These are phyloP conservation scores for Scutellaria barbata DNA, from an alignment of 257 asterid species.

Conservation along the genomic window DNA sequence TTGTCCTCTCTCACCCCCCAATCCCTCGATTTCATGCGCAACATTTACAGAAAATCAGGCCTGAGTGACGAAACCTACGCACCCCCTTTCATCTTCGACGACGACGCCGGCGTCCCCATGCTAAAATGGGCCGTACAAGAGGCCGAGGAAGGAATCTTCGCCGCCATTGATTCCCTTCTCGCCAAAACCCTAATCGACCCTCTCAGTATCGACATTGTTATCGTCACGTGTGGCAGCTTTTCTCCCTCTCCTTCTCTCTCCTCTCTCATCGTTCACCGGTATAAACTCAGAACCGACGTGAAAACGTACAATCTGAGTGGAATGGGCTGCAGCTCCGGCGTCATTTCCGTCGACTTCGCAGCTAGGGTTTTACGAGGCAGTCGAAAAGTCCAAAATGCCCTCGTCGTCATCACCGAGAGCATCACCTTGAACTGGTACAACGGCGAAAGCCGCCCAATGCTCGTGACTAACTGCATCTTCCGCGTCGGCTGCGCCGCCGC, in stretches of 20 bases:
- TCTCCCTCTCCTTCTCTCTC: conserved; percentile 66
- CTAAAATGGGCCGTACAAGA: conserved; percentile 58
- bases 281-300: conserved; percentile 56
- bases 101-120: conserved; percentile 34
- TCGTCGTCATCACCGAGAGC: conserved; percentile 61
- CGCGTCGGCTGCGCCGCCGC: conserved; percentile 72
- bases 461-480: conserved; percentile 67
- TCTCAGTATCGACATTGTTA: conserved; percentile 48
- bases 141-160: conserved; percentile 63
- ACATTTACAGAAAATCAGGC: conserved; percentile 59
- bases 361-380: conserved; percentile 56
- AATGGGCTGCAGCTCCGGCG: conserved; percentile 79
- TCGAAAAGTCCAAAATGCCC: conserved; percentile 53
- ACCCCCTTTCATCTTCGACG: conserved; percentile 60
- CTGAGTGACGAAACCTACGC: conserved; percentile 71
- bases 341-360: conserved; percentile 56
- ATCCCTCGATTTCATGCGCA: conserved; percentile 55
- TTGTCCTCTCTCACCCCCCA: conserved; percentile 19
- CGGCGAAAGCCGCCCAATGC: conserved; percentile 70
- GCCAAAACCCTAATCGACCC: conserved; percentile 51
- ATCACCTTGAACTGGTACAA: conserved; percentile 67
- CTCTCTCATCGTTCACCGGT: conserved; percentile 56
- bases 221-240: conserved; percentile 64
- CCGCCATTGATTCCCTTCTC: conserved; percentile 54
- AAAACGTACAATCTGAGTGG: conserved; percentile 70